A percentile compares a stretch with the other conserved stretches of the same genome.
phyloP scores from a whole-genome alignment of 1,139 yeast species.

The Yamadazyma pseudoaaseri region DNA sequence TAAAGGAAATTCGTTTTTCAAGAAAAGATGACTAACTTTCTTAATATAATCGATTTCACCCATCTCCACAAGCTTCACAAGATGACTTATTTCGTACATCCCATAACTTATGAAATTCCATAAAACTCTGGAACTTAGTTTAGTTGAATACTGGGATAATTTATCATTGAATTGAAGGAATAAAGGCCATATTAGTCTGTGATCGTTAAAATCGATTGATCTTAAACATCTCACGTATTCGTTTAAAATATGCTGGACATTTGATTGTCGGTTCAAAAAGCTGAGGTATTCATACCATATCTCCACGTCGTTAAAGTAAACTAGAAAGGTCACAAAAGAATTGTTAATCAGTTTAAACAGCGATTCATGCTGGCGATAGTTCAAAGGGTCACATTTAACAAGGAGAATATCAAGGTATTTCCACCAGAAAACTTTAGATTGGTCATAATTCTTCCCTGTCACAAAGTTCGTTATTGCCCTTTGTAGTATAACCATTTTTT shows the following conservation, averaged over 20 bases:
- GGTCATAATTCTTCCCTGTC: conserved; percentile 39
- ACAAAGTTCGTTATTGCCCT: conserved; percentile 52
- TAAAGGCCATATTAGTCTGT: conserved; percentile 59
- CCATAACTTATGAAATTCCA: conserved; percentile 11
- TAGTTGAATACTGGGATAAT: conserved; percentile 19
- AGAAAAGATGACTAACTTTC: conserved; percentile 1
- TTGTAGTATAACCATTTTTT: conserved; percentile 46
- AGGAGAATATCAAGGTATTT: conserved; percentile 46
- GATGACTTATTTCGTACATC: conserved; percentile 9
- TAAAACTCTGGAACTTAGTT: conserved; percentile 8
- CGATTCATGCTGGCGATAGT: conserved; percentile 25
- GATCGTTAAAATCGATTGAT: conserved; percentile 51
- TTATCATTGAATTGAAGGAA: conserved; percentile 52
- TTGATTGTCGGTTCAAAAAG: conserved; percentile 32
- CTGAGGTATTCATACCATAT: conserved; percentile 59
- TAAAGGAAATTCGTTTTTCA: conserved; percentile 1
- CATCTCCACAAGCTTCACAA: conserved; percentile 11
- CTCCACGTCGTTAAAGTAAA: conserved; percentile 44
- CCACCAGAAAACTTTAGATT: conserved; percentile 40
- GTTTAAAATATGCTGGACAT: conserved; percentile 44
- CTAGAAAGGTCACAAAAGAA: conserved; percentile 49
- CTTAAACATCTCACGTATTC: conserved; percentile 55
- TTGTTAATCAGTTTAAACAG: conserved; percentile 34
- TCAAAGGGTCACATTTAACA: conserved; percentile 16
- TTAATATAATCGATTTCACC: conserved; percentile 2